Conservation (phyloP, 192 early-diverging fungal species). For the Entomortierella parvispora region DNA sequence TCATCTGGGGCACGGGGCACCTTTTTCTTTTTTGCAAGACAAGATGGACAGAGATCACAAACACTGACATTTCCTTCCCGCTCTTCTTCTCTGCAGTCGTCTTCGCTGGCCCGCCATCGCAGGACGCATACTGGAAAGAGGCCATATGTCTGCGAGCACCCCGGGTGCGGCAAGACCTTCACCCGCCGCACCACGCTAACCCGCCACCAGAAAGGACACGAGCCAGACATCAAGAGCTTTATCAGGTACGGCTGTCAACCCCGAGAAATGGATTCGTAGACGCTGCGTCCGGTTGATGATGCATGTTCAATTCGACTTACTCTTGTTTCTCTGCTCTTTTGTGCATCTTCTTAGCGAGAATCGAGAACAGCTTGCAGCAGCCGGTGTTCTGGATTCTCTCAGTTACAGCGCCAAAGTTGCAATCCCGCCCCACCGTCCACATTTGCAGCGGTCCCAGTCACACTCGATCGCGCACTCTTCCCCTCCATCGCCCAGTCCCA, state of each 20-base stretch:
- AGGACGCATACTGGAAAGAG: conserved; percentile 83
- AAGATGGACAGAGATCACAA: background rate
- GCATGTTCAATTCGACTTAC: background rate
- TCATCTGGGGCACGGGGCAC: background rate
- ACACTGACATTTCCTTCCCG: background rate
- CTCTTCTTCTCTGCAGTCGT: conserved; percentile 57
- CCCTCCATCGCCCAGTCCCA: conserved; percentile 45
- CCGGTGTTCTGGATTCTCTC: conserved; percentile 43
- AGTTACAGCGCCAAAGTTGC: conserved; percentile 49
- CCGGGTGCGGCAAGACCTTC: conserved; percentile 79
- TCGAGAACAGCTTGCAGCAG: conserved; percentile 48
- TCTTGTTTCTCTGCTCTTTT: background rate
- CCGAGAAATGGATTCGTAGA: conserved; percentile 5
- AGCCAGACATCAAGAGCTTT: conserved; percentile 58
- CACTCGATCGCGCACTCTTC: conserved; percentile 39
- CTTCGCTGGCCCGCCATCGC: conserved; percentile 80
- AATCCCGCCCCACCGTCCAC: conserved; percentile 50
- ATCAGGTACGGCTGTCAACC: conserved; percentile 39
- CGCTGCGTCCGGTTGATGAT: background rate
- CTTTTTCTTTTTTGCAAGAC: no score
- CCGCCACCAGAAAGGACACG: conserved; percentile 67
- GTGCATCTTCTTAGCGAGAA: conserved; percentile 27
- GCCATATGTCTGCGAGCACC: conserved; percentile 73
- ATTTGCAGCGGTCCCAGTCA: conserved; percentile 40
- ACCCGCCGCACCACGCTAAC: conserved; percentile 74